Evolutionary conservation across 1,139 yeast species (phyloP), one percentile per base, ranked within the genome.

Genomic region (Pichia sp.): DNA sequence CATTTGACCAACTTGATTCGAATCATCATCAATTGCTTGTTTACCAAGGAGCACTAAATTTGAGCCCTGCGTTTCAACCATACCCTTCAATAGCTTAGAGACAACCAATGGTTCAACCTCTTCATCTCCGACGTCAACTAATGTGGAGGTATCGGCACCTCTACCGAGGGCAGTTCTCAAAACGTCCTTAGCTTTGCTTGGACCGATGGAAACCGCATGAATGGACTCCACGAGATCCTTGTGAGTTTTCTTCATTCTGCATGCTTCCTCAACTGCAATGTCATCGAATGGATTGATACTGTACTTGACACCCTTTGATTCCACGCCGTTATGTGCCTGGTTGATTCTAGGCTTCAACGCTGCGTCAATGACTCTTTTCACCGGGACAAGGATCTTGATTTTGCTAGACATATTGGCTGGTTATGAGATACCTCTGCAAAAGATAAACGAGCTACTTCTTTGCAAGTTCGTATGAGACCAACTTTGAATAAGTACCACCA

Each of bases 1-100:
- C 77, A 91, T 85, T 62, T 88, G 97, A 19, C 98, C 98, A n/a
- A 96, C 88, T 61, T 88, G 96, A 60, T 85, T 86, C 33, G 85
- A 70, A 56, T 91, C 98, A 52, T 87, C 94, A 60, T 91, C 98
- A 52, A 91, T 88, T 27, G 97, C 88, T 63, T 91, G 98, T 58
- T 91, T 91, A 29, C 98, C 98, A 56, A 91, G 71, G 31, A 91
- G 74, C 30, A 91, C 80, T 55, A 91, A 63, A 62, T 91, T 87
- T 27, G 85, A 72, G 17, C 73, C 64, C 46, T 85, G 74, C 52
- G 74, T 68, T 50, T 82, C 83, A 13, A 82, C 91, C 23, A 86
- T 65, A 55, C 81, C 71, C 49, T 79, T 68, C 53, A 91, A 71
- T 46, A 91, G 65, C 63, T 91, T 91, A 35, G 97, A 96, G 30